Evolutionary conservation across 2,329 filamentous ascomycete genomes (phyloP).

Genomic region (Curvularia hawaiiensis): DNA sequence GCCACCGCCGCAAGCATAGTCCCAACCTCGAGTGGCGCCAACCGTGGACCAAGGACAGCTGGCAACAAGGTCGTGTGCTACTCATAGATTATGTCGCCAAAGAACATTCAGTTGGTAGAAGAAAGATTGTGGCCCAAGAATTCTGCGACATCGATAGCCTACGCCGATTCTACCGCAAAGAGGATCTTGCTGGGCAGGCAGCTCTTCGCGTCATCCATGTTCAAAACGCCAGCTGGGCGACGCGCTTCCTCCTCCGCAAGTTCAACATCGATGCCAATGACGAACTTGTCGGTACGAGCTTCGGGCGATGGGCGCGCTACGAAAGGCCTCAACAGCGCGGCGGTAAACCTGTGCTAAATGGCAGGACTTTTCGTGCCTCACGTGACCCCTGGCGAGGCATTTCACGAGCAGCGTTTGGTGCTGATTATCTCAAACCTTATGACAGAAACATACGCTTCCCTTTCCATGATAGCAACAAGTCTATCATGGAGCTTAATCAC

Average conservation of each 20-base stretch:
- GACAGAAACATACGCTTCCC: slow-evolving; percentile 29
- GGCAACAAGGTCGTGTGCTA: slow-evolving; percentile 53
- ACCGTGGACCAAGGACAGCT: slow-evolving; percentile 45
- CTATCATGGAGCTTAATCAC: slow-evolving; percentile 57
- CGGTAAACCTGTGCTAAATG: slow-evolving; percentile 58
- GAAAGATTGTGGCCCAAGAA: slow-evolving; percentile 56
- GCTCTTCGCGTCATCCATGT: slow-evolving; percentile 54
- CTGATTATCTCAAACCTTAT: slow-evolving; percentile 59
- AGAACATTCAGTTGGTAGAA: slow-evolving; percentile 47
- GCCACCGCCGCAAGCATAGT: slow-evolving; percentile 40
- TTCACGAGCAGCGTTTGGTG: slow-evolving; percentile 55
- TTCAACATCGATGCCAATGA: slow-evolving; percentile 58
- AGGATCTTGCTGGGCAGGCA: slow-evolving; percentile 42
- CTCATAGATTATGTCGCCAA: slow-evolving; percentile 57
- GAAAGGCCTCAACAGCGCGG: slow-evolving; percentile 54
- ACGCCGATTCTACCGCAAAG: slow-evolving; percentile 51
- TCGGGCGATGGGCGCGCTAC: slow-evolving; percentile 56
- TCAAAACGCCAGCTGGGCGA: slow-evolving; percentile 60
- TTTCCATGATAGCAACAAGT: slow-evolving; percentile 41
- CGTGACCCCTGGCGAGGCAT: slow-evolving; percentile 59
- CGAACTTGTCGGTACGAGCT: slow-evolving; percentile 56
- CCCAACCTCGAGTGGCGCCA: slow-evolving; percentile 47
- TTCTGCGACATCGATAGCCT: slow-evolving; percentile 53
- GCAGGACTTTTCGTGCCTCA: slow-evolving; percentile 57
- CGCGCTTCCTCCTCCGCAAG: slow-evolving; percentile 55